A percentile compares a stretch with the other conserved stretches of the same genome.
Evolutionary conservation across 768 basidiomycete species (phyloP).

Genomic region (Fistulinella prunicolor): DNA sequence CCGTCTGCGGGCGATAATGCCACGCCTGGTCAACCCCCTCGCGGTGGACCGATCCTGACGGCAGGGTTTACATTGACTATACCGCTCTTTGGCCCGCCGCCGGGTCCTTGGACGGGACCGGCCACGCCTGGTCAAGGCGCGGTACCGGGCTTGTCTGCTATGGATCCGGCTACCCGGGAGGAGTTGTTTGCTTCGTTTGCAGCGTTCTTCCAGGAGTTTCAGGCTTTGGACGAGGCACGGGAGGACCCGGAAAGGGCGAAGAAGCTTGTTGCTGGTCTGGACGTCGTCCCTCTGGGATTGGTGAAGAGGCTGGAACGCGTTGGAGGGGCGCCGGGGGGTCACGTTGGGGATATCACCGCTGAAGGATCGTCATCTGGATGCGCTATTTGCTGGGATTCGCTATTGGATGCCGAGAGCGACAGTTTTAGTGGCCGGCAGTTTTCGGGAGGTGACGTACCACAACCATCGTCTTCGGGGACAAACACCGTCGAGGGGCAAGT

Average conservation of each 20-base stretch:
- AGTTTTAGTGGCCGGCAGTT: constrained; percentile 19
- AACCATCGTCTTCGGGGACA: background rate
- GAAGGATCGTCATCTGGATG: constrained; percentile 46
- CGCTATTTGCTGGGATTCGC: constrained; percentile 73
- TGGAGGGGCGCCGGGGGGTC: constrained; percentile 36
- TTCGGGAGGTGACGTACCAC: constrained; percentile 6
- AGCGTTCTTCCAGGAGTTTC: constrained; percentile 29
- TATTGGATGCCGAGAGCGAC: constrained; percentile 49
- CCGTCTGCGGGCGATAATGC: constrained; percentile 23
- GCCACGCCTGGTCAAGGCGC: constrained; percentile 4
- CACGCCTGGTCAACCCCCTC: constrained; percentile 19
- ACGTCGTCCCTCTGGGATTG: constrained; percentile 63
- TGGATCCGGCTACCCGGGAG: constrained; percentile 22
- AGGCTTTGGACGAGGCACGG: constrained; percentile 33
- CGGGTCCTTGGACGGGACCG: constrained; percentile 8
- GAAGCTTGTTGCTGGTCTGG: constrained; percentile 58
- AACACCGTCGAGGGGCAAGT: constrained; percentile 1
- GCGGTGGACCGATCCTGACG: constrained; percentile 22
- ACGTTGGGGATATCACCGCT: constrained; percentile 29
- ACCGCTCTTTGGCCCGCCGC: constrained; percentile 28
- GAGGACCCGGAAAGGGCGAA: constrained; percentile 71
- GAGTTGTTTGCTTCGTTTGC: constrained; percentile 26
- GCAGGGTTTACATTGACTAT: constrained; percentile 37
- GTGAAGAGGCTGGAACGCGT: constrained; percentile 60
- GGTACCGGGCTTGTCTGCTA: constrained; percentile 6